These are phyloP conservation scores for Pseudofabraea citricarpa DNA, from an alignment of 2,329 filamentous ascomycete species.

Conservation along the genomic window DNA sequence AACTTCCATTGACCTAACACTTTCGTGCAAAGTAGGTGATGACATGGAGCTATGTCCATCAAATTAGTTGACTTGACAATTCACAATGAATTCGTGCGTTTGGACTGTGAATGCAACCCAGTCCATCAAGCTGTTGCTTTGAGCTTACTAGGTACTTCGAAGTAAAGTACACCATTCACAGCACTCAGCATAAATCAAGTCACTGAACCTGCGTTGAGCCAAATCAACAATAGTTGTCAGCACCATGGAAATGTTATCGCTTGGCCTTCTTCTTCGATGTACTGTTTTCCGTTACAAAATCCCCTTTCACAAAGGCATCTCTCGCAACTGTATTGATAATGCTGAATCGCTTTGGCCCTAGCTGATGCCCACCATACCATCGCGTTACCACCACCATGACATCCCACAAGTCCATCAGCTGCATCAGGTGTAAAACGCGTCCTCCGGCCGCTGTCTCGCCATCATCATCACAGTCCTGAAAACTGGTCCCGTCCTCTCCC, in stretches of 20 bases:
- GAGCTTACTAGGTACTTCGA: not conserved
- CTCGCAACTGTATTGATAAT: slow-evolving; percentile 84
- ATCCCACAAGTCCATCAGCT: slow-evolving; percentile 92
- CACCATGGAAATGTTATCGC: slow-evolving; percentile 10
- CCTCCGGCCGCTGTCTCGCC: slow-evolving; percentile 90
- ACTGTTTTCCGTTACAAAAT: slow-evolving; percentile 54
- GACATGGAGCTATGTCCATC: too few relatives aligned
- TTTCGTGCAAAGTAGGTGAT: too few relatives aligned
- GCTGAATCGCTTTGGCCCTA: slow-evolving; percentile 86
- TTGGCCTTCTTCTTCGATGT: slow-evolving; percentile 35
- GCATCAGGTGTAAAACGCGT: slow-evolving; percentile 81
- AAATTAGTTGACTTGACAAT: not conserved
- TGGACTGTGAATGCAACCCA: not conserved
- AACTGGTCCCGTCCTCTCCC: slow-evolving; percentile 46
- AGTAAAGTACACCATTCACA: not conserved
- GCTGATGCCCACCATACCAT: slow-evolving; percentile 90
- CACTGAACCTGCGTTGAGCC: not conserved
- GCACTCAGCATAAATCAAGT: not conserved
- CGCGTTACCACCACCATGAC: slow-evolving; percentile 87
- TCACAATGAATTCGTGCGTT: not conserved
- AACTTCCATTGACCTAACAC: too few relatives aligned
- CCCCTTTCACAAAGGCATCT: slow-evolving; percentile 76
- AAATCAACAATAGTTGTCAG: not conserved
- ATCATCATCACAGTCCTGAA: slow-evolving; percentile 94
- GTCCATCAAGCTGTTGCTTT: too few relatives aligned